Base-by-base conservation (phyloP, 805 yeast genomes). In the Candida argentea region DNA sequence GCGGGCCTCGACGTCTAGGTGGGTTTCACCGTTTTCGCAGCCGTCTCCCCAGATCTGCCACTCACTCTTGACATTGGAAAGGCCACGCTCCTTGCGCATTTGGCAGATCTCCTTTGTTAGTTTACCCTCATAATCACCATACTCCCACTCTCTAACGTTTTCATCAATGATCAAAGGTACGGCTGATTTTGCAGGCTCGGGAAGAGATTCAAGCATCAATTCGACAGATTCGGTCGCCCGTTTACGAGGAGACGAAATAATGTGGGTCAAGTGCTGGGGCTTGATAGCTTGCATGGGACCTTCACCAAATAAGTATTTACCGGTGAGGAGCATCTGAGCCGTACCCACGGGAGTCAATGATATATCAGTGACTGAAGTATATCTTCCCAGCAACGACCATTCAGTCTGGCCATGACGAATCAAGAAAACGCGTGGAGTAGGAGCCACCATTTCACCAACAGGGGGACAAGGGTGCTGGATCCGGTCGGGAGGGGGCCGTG, bases 21-120 rank as follows among this genome's bases (percentile, higher is more conserved):
- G 65, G 24, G 61, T 53, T 52, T 89, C 97, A 35, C 96, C 97
- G 38, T 75, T 76, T 48, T 84, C 95, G 55, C 96, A 89, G 3
- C 97, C 97, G 44, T 85, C 86, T 35, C 73, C 55, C 93, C 95
- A 87, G 48, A 89, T 86, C 30, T 66, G 59, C 95, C 95, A 86
- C 16, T 39, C 39, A 5, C 45, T 44, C 8, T 55, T 70, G n/a
- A 49, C 44, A 12, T 35, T 26, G 25, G 52, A 56, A 22, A 81
- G 53, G 0, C 91, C 93, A 30, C 76, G 64, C 16, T 55, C 42
- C 16, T 57, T 55, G 48, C 94, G 71, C 39, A 73, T 52, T 9
- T 61, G 70, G 24, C 66, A 57, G 50, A 87, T 85, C 43, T 87
- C 73, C 5, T 57, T 50, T 2, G 94, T 80, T 32, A 67, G 48